These are phyloP conservation scores for Nematocida sp. DNA, from an alignment of 371 early-diverging fungal species.

Conservation along the genomic window DNA sequence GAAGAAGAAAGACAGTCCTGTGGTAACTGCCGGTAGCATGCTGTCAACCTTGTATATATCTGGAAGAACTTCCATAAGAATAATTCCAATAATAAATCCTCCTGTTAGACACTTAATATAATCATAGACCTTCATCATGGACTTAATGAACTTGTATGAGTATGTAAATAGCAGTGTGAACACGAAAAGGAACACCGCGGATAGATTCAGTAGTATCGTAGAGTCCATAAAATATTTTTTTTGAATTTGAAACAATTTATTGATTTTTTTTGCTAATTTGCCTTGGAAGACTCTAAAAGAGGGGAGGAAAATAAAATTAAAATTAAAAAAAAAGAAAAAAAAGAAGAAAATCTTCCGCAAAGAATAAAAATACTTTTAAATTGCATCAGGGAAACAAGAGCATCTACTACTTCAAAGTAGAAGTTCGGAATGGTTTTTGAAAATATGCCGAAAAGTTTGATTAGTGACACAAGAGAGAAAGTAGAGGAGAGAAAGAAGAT, in stretches of 20 bases:
- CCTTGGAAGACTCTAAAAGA: neutral
- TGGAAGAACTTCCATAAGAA: constrained; percentile 58
- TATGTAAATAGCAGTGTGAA: constrained; percentile 57
- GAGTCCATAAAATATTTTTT: constrained; percentile 30
- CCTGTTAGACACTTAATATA: constrained; percentile 62
- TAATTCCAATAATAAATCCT: constrained; percentile 58
- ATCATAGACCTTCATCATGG: constrained; percentile 33
- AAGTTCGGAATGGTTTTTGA: neutral
- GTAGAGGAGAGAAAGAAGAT: neutral
- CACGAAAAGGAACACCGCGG: constrained; percentile 47
- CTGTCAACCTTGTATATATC: constrained; percentile 48
- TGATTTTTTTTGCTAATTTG: too few relatives aligned
- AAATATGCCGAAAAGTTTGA: neutral
- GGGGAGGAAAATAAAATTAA: neutral
- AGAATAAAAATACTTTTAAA: neutral
- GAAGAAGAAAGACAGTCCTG: constrained; percentile 55
- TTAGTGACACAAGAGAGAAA: neutral
- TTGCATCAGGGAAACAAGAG: neutral
- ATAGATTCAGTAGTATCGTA: neutral
- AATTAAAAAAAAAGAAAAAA: neutral
- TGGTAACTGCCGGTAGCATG: constrained; percentile 36
- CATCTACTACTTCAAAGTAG: neutral
- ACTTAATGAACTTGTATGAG: constrained; percentile 39
- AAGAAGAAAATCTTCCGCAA: neutral
- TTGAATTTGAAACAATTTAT: constrained; percentile 16